Base-by-base conservation (phyloP, 192 early-diverging fungal genomes). In the Backusella sp. region DNA sequence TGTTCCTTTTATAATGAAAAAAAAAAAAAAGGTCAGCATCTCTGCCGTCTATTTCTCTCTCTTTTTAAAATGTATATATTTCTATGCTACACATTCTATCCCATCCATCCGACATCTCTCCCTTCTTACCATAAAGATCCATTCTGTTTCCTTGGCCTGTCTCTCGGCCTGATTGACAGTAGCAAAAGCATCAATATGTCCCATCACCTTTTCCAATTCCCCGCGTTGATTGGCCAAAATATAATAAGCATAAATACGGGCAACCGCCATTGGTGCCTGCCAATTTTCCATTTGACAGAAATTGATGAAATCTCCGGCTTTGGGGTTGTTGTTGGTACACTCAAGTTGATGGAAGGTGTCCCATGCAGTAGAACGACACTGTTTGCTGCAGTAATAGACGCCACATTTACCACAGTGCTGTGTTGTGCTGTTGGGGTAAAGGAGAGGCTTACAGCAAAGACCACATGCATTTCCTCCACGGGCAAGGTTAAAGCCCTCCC, bases 81-180 rank as follows among this genome's bases (percentile, higher is more conserved):
- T 32, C 32, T 32, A 32, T 32, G 32, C 32, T 32, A 3, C 3
- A 32, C 21, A 53, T 21, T 21, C 52, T 23, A n/a, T n/a, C 32
- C 32, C 32, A 32, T 32, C 32, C 32, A 53, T 53, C 49, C 49
- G 17, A 9, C n/a, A n/a, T 21, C 2, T 28, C 4, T 12, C 23
- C 9, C 21, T 8, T 62, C 73, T 73, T 68, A 82, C 84, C 86
- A 88, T 88, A 77, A 88, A 82, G 14, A 86, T 85, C 86, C 86
- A 88, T 14, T 85, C 83, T 0, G 86, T 86, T 66, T 88, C 86
- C 78, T 83, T 88, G 65, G 84, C 85, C 46, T 88, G 86, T 23
- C 86, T 77, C 53, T 88, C 86, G 23, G 82, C 83, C 72, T 88
- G 86, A 70, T 80, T 83, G 42, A 88, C 83, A n/a, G 86, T 88